A percentile compares a stretch with the other conserved stretches of the same genome.
phyloP scores from a whole-genome alignment of 441 rosid genomes.

The Populus hybrid region DNA sequence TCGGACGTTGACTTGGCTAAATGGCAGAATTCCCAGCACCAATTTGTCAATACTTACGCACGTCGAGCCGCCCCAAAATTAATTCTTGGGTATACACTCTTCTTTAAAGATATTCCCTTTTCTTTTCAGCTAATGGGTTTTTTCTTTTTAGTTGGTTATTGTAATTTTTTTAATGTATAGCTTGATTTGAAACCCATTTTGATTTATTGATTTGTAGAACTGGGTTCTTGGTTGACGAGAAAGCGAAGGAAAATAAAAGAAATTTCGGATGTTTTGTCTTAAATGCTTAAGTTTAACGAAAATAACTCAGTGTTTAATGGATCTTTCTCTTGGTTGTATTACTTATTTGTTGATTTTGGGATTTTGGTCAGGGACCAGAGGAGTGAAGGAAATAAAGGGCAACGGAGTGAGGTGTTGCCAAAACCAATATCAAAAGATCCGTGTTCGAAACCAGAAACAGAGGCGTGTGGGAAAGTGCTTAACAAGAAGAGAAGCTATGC shows the following conservation, averaged over 20 bases:
- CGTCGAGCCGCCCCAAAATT: conserved; percentile 41
- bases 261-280: neutral
- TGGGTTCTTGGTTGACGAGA: neutral
- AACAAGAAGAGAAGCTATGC: conserved; percentile 79
- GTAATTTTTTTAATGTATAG: neutral
- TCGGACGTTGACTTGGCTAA: conserved; percentile 34
- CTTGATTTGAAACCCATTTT: neutral
- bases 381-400: conserved; percentile 22
- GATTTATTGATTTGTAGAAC: neutral
- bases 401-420: neutral
- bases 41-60: conserved; percentile 43
- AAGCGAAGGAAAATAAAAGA: neutral
- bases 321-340: too few relatives aligned
- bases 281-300: too few relatives aligned
- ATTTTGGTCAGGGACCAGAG: conserved; percentile 10
- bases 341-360: too few relatives aligned
- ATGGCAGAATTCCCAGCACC: conserved; percentile 41
- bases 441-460: conserved; percentile 21
- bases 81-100: conserved; percentile 29
- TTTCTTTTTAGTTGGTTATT: neutral
- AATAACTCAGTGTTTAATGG: neutral
- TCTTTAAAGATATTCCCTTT: neutral
- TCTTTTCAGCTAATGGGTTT: neutral
- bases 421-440: conserved; percentile 17
- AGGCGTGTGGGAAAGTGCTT: conserved; percentile 25